Base-by-base conservation (phyloP, 331 rosid genomes). In the Rhamnella rubrinervis region DNA sequence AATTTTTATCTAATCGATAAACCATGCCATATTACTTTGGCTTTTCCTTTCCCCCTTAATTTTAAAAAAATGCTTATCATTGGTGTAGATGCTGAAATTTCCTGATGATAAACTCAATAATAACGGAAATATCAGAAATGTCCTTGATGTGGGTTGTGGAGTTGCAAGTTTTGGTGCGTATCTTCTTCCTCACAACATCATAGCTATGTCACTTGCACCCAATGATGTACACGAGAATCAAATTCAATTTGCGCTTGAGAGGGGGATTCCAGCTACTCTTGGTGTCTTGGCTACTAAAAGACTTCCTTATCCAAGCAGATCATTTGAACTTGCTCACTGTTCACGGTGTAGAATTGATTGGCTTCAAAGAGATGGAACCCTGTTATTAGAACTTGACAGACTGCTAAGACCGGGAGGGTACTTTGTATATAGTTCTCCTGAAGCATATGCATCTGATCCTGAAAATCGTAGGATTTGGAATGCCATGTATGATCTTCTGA, bases 141-240 rank as follows among this genome's bases (percentile, higher is more conserved):
- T 83, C 17, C 70, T 86, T 4, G 88, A 86, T 68, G 91, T 86
- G 67, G 91, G 91, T 14, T 86, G 91, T 81, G 91, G 91, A 41
- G 91, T 86, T 81, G 91, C 91, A 17, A 86, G 91, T 80, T 86
- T 86, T 51, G 91, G 91, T 58, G 91, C 91, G 58, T 86, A 86
- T 81, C 81, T 86, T 59, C 91, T 86, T 68, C 64, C 88, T 11
- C 88, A 81, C 38, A 55, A 76, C 52, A 68, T 86, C 18, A 71
- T 86, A 37, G 75, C 91, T 1, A 59, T 86, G 88, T 86, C 91
- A 7, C 64, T 86, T 71, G 91, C 91, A 21, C 91, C 91, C 61
- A 86, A 86, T 65, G 91, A 86, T 68, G 88, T 7, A 4, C 91
- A 86, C 39, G 83, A 86, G 81, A 86, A 86, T 81, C 91, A 86